phyloP scores from a whole-genome alignment of 208 protist genomes.

The Leishmania mexicana region DNA sequence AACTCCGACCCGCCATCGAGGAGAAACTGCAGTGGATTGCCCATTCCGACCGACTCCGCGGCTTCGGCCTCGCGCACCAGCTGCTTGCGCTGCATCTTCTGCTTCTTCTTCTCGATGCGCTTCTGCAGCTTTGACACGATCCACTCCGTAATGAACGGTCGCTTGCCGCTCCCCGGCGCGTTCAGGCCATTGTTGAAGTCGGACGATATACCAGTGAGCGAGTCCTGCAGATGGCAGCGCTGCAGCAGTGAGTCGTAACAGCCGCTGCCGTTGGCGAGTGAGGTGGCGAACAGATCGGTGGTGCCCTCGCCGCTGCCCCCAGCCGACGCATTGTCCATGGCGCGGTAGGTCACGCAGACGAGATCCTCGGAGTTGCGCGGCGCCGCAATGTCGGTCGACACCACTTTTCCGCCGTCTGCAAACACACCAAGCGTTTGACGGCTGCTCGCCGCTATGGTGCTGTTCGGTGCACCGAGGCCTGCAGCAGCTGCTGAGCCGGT shows the following conservation, averaged over 20 bases:
- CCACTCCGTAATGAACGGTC: conserved; percentile 24
- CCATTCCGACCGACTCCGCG: background rate
- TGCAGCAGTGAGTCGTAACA: background rate
- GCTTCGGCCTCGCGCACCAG: conserved; percentile 25
- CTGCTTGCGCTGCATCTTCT: conserved; percentile 23
- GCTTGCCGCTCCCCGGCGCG: background rate
- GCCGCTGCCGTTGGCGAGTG: background rate
- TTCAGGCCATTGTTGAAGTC: background rate
- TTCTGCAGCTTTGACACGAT: conserved; percentile 34
- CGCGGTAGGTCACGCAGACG: background rate
- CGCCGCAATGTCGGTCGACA: conserved; percentile 1
- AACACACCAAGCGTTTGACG: background rate
- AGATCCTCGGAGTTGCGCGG: conserved; percentile 30
- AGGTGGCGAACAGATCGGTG: background rate
- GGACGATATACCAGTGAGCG: background rate
- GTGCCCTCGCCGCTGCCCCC: background rate
- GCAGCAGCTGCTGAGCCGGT: background rate
- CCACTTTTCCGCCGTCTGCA: background rate
- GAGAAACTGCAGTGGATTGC: background rate
- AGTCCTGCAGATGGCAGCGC: background rate
- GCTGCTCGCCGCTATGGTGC: background rate
- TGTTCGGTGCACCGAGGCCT: background rate
- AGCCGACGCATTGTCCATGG: background rate
- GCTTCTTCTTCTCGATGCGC: conserved; percentile 34
- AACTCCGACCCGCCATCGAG: background rate